phyloP scores from a whole-genome alignment of 2,329 filamentous ascomycete species.

The Ceratocystis colombiana region DNA sequence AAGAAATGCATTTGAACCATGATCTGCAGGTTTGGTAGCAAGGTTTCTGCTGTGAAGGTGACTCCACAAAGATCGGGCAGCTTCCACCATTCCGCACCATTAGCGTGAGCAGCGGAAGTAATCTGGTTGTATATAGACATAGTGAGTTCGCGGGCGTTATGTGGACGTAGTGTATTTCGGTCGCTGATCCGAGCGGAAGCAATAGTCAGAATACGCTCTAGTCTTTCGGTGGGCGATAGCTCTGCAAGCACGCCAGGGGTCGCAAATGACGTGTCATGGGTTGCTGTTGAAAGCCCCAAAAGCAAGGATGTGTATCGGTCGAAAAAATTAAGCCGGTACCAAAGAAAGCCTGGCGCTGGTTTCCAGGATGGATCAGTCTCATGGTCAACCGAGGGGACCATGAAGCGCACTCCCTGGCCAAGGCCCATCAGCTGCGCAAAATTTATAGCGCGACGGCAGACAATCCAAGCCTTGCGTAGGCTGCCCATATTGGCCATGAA shows the following conservation, averaged over 20 bases:
- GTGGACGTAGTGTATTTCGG: conserved; percentile 33
- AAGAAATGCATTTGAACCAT: conserved; percentile 44
- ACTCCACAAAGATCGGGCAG: conserved; percentile 30
- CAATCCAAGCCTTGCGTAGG: conserved; percentile 45
- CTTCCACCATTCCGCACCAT: conserved; percentile 43
- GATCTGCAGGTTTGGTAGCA: conserved; percentile 36
- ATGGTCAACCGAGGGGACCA: conserved; percentile 35
- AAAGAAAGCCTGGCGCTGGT: conserved; percentile 32
- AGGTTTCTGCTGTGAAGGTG: conserved; percentile 39
- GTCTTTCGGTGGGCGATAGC: conserved; percentile 35
- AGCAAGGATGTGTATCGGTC: conserved; percentile 45
- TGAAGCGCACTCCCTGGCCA: conserved; percentile 32
- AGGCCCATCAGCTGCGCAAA: conserved; percentile 45
- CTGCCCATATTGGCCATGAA: conserved; percentile 46
- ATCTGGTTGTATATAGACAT: conserved; percentile 41
- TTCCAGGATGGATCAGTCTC: conserved; percentile 31
- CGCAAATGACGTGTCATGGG: conserved; percentile 35
- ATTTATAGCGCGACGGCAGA: conserved; percentile 40
- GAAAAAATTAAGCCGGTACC: conserved; percentile 41
- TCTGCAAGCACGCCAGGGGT: conserved; percentile 29
- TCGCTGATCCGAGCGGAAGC: conserved; percentile 40
- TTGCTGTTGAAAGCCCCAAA: conserved; percentile 41
- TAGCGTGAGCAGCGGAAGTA: conserved; percentile 35
- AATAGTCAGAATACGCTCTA: conserved; percentile 39
- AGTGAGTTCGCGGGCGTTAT: conserved; percentile 35